Evolutionary conservation across 108 stramenopile genomes (phyloP).

Genomic region (Ochromonas danica): DNA sequence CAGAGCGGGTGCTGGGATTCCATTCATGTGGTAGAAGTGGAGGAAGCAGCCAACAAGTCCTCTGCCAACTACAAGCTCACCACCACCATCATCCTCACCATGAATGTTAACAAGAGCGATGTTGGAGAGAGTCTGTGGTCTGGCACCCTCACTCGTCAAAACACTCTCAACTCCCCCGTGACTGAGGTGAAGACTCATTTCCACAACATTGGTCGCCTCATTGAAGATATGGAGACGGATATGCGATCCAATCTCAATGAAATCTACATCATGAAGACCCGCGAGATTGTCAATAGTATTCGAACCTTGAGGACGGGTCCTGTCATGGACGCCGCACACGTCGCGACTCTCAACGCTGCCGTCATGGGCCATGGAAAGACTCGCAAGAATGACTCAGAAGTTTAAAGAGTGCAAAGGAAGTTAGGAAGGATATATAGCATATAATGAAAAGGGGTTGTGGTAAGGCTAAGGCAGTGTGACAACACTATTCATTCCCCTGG

Average conservation of each 20-base stretch:
- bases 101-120: slow-evolving; percentile 46
- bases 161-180: slow-evolving; percentile 27
- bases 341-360: not conserved
- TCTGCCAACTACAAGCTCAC: slow-evolving; percentile 69
- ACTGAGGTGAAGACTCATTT: slow-evolving; percentile 61
- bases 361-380: slow-evolving; percentile 8
- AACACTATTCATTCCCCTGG: too few species aligned
- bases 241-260: slow-evolving; percentile 70
- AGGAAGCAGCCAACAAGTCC: slow-evolving; percentile 37
- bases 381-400: not conserved
- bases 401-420: too few species aligned
- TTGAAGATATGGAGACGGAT: slow-evolving; percentile 87
- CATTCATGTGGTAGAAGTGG: slow-evolving; percentile 79
- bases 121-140: slow-evolving; percentile 50
- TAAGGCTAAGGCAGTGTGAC: too few species aligned
- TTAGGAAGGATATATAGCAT: too few species aligned
- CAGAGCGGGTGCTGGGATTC: slow-evolving; percentile 73
- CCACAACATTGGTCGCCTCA: slow-evolving; percentile 79
- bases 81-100: slow-evolving; percentile 70
- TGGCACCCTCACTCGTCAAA: slow-evolving; percentile 52
- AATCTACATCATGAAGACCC: slow-evolving; percentile 79
- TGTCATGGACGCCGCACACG: not conserved
- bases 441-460: too few species aligned
- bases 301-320: slow-evolving; percentile 39
- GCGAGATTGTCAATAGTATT: slow-evolving; percentile 71